Conservation (phyloP, 208 protist species). For the Naegleria lovaniensis region DNA sequence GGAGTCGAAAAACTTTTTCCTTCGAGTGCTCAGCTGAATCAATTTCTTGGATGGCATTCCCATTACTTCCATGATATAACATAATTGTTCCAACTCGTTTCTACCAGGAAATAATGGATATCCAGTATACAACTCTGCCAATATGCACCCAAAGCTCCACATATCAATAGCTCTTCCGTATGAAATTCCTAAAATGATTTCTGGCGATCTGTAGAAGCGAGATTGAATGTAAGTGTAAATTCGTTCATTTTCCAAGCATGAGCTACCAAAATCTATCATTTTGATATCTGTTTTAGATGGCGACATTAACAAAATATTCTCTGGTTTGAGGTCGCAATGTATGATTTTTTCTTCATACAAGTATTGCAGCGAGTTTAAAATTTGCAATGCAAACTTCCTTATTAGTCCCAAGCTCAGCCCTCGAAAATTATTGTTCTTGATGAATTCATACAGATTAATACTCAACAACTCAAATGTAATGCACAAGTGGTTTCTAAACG, state of each 20-base stretch:
- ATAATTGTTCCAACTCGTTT: conserved; percentile 81
- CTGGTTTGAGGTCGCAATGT: conserved; percentile 37
- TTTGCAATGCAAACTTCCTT: conserved; percentile 8
- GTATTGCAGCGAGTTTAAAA: conserved; percentile 23
- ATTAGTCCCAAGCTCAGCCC: conserved; percentile 23
- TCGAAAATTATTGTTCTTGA: conserved; percentile 50
- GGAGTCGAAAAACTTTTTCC: conserved; percentile 62
- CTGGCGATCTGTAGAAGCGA: conserved; percentile 90
- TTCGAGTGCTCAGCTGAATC: conserved; percentile 48
- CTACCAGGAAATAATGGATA: conserved; percentile 83
- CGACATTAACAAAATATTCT: conserved; percentile 66
- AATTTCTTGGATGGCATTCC: conserved; percentile 66
- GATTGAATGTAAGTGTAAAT: conserved; percentile 83
- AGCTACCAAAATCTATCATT: conserved; percentile 94
- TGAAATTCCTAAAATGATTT: conserved; percentile 83
- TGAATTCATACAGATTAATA: conserved; percentile 56
- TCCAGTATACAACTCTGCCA: conserved; percentile 86
- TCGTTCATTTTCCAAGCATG: conserved; percentile 76
- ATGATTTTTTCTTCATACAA: conserved; percentile 17
- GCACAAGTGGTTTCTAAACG: conserved; percentile 56
- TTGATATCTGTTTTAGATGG: conserved; percentile 72
- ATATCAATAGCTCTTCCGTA: conserved; percentile 88
- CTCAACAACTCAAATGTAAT: conserved; percentile 57
- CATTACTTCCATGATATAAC: conserved; percentile 84
- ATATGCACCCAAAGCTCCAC: conserved; percentile 92